A percentile compares a stretch with the other conserved stretches of the same genome.
Conservation (phyloP, 2,329 filamentous ascomycete genomes). For the Fusarium setosum region DNA sequence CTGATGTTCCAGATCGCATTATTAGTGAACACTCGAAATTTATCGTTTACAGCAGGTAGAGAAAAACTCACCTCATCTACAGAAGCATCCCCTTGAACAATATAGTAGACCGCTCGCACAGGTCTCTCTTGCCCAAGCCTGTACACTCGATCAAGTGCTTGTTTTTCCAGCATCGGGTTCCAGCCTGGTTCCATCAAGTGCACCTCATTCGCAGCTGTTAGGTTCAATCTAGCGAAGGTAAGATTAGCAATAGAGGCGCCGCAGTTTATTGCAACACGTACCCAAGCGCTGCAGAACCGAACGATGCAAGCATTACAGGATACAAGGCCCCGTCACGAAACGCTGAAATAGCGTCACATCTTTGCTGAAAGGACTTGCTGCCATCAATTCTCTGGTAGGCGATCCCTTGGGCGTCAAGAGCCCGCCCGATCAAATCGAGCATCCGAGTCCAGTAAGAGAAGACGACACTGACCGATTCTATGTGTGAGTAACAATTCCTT, state of each 20-base stretch:
- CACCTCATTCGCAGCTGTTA: rapidly evolving
- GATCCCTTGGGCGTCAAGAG: conserved; percentile 25
- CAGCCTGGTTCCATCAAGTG: conserved; percentile 5
- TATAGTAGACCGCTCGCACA: not conserved
- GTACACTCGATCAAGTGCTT: conserved; percentile 1
- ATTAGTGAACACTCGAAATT: too few species aligned
- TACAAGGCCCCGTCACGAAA: conserved; percentile 16
- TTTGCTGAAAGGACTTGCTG: conserved; percentile 1
- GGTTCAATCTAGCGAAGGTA: too few species aligned
- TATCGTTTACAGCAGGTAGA: too few species aligned
- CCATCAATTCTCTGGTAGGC: conserved; percentile 43
- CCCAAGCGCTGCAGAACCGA: conserved; percentile 48
- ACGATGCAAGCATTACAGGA: conserved; percentile 46
- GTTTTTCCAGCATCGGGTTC: not conserved
- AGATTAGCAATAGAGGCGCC: too few species aligned
- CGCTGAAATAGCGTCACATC: conserved; percentile 26
- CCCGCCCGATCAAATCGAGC: conserved; percentile 40
- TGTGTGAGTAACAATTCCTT: not conserved
- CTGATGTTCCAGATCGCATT: too few species aligned
- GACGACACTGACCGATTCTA: conserved; percentile 4
- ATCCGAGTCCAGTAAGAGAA: conserved; percentile 33
- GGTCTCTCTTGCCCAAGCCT: not conserved
- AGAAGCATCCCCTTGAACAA: not conserved
- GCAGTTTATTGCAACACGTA: conserved; percentile 6
- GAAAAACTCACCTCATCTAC: not conserved